Evolutionary conservation across 192 early-diverging fungal genomes (phyloP), one percentile per base, ranked within the genome.

Genomic region (Chytriomyces confervae): DNA sequence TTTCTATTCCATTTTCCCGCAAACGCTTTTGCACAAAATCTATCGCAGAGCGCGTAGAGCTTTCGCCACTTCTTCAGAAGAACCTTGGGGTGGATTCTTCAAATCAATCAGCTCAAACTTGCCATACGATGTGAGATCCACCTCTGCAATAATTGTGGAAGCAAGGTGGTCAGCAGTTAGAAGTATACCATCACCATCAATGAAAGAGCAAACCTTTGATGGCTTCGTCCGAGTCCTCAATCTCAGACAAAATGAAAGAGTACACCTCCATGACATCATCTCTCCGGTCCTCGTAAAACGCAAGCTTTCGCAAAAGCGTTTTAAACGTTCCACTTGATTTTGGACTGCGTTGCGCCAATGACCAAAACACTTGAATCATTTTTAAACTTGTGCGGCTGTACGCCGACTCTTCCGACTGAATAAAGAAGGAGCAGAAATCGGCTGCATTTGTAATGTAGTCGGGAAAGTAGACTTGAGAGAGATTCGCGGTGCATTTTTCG

Each of bases 281-380:
- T 8, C 60, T 53, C 23, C 48, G 43, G 24, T 79, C 81, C 9
- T 62, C 51, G 20, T 76, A 51, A 68, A 84, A 86, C 24, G 82
- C 80, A 6, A 86, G 57, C 44, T 77, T 80, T n/a, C 79, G 57
- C 8, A 83, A 24, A 0, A 86, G 68, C 11, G 61, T 10, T 60
- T 81, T 78, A 47, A 86, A 76, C 20, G 70, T 16, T 63, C 75
- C 79, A 11, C 79, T 67, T 23, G 60, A 70, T 13, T 66, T 76
- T 36, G 71, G 76, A 48, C 75, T 64, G 6, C 67, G 65, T 36
- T 83, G 71, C 9, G 80, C 72, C 16, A 81, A 69, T 0, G 70
- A 67, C 85, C 85, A 86, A 24, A 84, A 75, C 5, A 83, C 77
- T 51, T 72, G 66, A 13, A 76, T 45, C 82, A 86, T 84, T 46